Evolutionary conservation across 495 filamentous ascomycete species (phyloP).

Genomic region (Lepraria neglecta): DNA sequence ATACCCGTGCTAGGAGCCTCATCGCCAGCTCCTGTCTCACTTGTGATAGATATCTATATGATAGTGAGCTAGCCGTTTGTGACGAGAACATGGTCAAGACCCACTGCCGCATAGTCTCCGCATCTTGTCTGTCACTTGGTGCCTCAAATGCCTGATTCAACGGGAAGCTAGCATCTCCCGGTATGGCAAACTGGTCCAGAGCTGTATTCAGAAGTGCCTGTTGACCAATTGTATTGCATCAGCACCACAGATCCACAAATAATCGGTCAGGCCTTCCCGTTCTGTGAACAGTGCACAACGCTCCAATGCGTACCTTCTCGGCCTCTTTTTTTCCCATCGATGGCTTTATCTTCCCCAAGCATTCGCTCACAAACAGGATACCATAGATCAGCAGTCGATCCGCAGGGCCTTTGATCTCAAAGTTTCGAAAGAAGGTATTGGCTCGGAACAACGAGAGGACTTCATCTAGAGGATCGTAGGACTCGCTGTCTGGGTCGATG

Average conservation of each 20-base stretch:
- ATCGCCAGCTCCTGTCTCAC: conserved; percentile 84
- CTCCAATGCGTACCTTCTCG: conserved; percentile 45
- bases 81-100: conserved; percentile 19
- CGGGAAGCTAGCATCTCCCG: conserved; percentile 89
- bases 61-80: neutral
- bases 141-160: conserved; percentile 81
- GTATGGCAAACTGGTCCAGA: conserved; percentile 88
- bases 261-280: neutral
- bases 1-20: conserved; percentile 76
- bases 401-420: conserved; percentile 95
- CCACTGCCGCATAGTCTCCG: conserved; percentile 73
- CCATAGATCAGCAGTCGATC: conserved; percentile 95
- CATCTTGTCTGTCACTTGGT: conserved; percentile 78
- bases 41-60: conserved; percentile 67
- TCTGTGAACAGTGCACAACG: neutral
- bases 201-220: conserved; percentile 64
- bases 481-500: conserved; percentile 76
- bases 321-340: conserved; percentile 54
- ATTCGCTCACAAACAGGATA: conserved; percentile 87
- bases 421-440: conserved; percentile 98
- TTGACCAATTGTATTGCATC: neutral
- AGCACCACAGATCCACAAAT: neutral
- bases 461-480: conserved; percentile 93
- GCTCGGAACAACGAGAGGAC: conserved; percentile 88
- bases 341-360: conserved; percentile 76